Evolutionary conservation across 257 asterid genomes (phyloP), one percentile per base, ranked within the genome.

Genomic region (Rehmannia glutinosa): DNA sequence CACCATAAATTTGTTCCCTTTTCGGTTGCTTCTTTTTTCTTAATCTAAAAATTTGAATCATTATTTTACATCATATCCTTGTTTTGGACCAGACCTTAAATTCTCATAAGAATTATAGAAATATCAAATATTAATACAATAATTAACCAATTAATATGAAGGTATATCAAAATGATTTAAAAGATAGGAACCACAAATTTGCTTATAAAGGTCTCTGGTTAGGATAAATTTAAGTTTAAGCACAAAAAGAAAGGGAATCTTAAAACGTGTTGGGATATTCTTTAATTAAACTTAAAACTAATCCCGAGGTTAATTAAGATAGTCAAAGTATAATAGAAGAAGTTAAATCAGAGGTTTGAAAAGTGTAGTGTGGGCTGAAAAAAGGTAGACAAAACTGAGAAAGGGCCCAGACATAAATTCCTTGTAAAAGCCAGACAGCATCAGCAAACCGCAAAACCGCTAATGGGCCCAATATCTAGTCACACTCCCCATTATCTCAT

Each of bases 361-460:
- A 64, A 64, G 53, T 56, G 30, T 25, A 41, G 13, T 2, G 53
- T 56, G 54, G 68, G 53, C 45, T 28, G 32, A 8, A 15, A 6
- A 19, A 56, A 10, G 74, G 27, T 51, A 30, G 83, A 82, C 82
- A 77, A 61, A 58, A 55, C 30, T 25, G 62, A 74, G 4, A 23
- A 75, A 77, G 47, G 73, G 74, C 30, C 51, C 56, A 56, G 80
- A 71, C 84, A 74, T 59, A 64, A 66, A 74, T 58, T 66, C 79
- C 70, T 8, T 51, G 67, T 60, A 79, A 82, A 84, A 76, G 84
- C 30, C 65, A 17, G 84, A 81, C 84, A 84, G 63, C 69, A 43
- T 79, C 84, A 84, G 63, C 69, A 43, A 55, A 77, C 54, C 33
- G 27, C 30, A 65, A 65, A 73, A 68, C 77, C 38, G 63, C 24